These are phyloP conservation scores for Tylopilus cervinicoccineus DNA, from an alignment of 768 basidiomycete species.

Conservation along the genomic window DNA sequence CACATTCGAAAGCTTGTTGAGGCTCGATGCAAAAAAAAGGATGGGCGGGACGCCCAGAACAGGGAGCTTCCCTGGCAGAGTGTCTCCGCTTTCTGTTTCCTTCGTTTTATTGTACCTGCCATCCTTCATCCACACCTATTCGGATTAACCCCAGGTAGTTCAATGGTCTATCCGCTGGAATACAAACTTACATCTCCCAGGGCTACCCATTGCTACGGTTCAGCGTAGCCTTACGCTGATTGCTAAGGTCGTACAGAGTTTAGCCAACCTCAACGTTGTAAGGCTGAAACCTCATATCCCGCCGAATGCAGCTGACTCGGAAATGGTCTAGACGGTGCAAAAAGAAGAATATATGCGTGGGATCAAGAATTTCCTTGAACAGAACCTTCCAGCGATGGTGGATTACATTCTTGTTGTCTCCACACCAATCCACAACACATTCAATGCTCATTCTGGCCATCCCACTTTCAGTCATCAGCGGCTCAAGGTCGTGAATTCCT, in stretches of 20 bases:
- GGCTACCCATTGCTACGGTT: conserved; percentile 60
- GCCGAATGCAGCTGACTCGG: conserved; percentile 1
- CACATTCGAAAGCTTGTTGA: conserved; percentile 73
- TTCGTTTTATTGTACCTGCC: conserved; percentile 86
- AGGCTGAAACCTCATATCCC: conserved; percentile 22
- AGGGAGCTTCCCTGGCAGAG: conserved; percentile 70
- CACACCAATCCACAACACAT: conserved; percentile 38
- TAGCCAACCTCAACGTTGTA: conserved; percentile 80
- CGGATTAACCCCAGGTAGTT: conserved; percentile 67
- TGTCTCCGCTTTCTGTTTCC: conserved; percentile 86
- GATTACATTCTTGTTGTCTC: conserved; percentile 78
- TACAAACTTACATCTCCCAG: conserved; percentile 36
- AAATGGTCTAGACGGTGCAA: conserved; percentile 45
- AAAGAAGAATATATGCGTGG: conserved; percentile 84
- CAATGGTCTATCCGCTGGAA: neutral
- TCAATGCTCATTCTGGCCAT: conserved; percentile 25
- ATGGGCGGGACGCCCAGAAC: conserved; percentile 39
- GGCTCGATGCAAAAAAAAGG: conserved; percentile 48
- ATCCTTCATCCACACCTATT: conserved; percentile 87
- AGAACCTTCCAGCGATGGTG: conserved; percentile 64
- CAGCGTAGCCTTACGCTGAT: conserved; percentile 81
- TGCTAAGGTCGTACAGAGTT: conserved; percentile 85
- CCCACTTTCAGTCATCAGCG: conserved; percentile 45
- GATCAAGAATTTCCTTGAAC: conserved; percentile 67
- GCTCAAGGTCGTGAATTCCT: conserved; percentile 47